These are phyloP conservation scores for Austroboletus niveus DNA, from an alignment of 1,284 basidiomycete genomes.

Conservation along the genomic window DNA sequence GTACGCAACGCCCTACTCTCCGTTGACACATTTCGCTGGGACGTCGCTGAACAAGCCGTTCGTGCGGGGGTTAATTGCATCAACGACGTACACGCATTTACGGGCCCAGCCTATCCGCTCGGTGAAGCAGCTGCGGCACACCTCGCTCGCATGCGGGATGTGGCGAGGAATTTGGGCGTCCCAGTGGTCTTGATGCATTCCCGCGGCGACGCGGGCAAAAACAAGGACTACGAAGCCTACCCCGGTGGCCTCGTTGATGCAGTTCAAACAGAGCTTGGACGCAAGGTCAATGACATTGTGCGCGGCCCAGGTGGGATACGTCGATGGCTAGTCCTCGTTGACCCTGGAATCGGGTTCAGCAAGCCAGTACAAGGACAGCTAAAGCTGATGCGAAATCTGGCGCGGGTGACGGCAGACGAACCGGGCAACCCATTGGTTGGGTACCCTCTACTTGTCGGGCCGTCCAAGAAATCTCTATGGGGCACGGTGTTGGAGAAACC, in stretches of 20 bases:
- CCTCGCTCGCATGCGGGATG: constrained; percentile 60
- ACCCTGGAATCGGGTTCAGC: constrained; percentile 96
- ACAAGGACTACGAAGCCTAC: constrained; percentile 49
- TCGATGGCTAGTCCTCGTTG: constrained; percentile 88
- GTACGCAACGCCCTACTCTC: constrained; percentile 62
- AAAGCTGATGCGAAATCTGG: constrained; percentile 58
- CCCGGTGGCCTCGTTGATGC: constrained; percentile 56
- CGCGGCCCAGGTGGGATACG: constrained; percentile 72
- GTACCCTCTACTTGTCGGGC: constrained; percentile 76
- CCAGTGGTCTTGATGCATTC: constrained; percentile 95
- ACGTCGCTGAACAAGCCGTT: constrained; percentile 78
- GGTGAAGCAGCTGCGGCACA: constrained; percentile 35
- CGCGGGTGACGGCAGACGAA: constrained; percentile 45
- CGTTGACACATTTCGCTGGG: constrained; percentile 89
- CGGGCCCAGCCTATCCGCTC: constrained; percentile 57
- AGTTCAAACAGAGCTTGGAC: constrained; percentile 73
- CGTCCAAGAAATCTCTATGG: constrained; percentile 83
- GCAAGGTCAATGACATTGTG: constrained; percentile 69
- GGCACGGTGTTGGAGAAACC: constrained; percentile 56
- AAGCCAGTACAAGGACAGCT: constrained; percentile 82
- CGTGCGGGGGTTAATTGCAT: constrained; percentile 88
- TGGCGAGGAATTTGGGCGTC: constrained; percentile 61
- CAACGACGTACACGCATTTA: constrained; percentile 90
- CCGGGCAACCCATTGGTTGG: constrained; percentile 54
- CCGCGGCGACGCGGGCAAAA: constrained; percentile 71